Conservation (phyloP, 768 basidiomycete genomes). For the Naganishia kalamii region DNA sequence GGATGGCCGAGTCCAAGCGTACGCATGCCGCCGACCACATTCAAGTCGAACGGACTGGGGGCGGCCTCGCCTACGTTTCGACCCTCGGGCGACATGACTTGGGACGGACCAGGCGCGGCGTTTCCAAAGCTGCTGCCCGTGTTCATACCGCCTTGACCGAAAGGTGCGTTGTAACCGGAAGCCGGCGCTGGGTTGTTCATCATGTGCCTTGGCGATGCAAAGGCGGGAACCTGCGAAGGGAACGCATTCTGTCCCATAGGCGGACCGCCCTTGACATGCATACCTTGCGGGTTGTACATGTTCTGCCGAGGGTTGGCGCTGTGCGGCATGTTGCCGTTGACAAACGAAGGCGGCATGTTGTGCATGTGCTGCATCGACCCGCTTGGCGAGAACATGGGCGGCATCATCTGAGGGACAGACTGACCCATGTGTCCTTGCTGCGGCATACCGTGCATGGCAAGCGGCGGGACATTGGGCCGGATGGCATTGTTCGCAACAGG, state of each 20-base stretch:
- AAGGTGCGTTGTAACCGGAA: neutral
- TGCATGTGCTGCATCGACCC: constrained; percentile 3
- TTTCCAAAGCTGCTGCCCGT: neutral
- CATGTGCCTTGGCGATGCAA: constrained; percentile 9
- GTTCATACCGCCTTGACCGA: constrained; percentile 4
- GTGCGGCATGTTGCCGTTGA: constrained; percentile 14
- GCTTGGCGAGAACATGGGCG: constrained; percentile 7
- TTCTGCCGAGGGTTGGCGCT: constrained; percentile 3
- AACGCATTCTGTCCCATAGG: constrained; percentile 11
- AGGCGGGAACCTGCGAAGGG: constrained; percentile 18
- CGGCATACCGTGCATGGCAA: constrained; percentile 8
- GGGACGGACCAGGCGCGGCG: neutral
- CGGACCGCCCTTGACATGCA: constrained; percentile 8
- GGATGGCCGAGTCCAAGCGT: constrained; percentile 43
- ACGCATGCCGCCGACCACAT: constrained; percentile 22
- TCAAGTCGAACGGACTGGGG: constrained; percentile 7
- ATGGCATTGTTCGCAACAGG: constrained; percentile 5
- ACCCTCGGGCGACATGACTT: constrained; percentile 8
- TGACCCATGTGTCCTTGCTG: neutral
- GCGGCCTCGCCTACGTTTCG: neutral
- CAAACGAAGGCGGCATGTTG: constrained; percentile 7
- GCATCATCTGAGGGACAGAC: constrained; percentile 10
- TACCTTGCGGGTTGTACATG: constrained; percentile 7
- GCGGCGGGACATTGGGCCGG: constrained; percentile 1
- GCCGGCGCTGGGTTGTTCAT: constrained; percentile 4